These are phyloP conservation scores for Erodium moschatum DNA, from an alignment of 441 rosid species.

Conservation along the genomic window DNA sequence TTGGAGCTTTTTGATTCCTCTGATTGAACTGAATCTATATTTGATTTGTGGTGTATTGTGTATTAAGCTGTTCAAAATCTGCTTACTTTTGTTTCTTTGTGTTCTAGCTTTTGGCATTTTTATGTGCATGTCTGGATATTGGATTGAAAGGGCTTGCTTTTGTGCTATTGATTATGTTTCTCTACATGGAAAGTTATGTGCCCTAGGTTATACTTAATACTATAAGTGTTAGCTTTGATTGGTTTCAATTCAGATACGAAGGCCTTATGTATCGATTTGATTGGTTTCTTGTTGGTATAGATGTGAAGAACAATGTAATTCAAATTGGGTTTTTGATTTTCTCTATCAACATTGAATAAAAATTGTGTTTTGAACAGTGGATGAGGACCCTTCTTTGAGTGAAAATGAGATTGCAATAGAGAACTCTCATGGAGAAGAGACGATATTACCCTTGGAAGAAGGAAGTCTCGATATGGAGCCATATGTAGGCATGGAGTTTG, in stretches of 20 bases:
- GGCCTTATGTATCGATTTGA: neutral
- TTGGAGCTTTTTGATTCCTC: neutral
- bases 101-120: neutral
- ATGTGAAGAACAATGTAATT: neutral
- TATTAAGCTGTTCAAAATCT: neutral
- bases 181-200: neutral
- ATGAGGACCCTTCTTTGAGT: constrained; percentile 30
- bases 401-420: constrained; percentile 35
- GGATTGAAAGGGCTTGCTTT: neutral
- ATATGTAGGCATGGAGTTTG: constrained; percentile 57
- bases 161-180: neutral
- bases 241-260: neutral
- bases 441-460: constrained; percentile 18
- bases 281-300: neutral
- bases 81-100: neutral
- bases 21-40: neutral
- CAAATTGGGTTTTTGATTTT: neutral
- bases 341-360: neutral
- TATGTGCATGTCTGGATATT: neutral
- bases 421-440: constrained; percentile 33
- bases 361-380: constrained; percentile 37
- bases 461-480: constrained; percentile 45
- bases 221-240: neutral
- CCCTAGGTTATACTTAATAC: neutral
- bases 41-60: neutral